Evolutionary conservation across 192 early-diverging fungal genomes (phyloP).

Genomic region (Podila clonocystis): DNA sequence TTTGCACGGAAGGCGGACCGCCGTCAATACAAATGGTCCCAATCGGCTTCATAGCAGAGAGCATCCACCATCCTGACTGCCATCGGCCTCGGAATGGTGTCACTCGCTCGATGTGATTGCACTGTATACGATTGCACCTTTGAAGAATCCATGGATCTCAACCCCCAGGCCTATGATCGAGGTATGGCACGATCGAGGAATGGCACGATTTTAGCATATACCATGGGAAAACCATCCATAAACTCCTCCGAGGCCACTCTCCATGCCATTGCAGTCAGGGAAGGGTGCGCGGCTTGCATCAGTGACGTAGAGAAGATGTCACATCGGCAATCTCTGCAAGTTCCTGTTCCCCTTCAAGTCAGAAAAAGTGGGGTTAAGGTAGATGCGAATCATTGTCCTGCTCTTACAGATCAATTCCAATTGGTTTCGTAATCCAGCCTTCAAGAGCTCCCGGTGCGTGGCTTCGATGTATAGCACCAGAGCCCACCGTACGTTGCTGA

Average conservation of each 20-base stretch:
- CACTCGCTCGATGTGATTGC: not conserved
- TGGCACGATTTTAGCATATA: not conserved
- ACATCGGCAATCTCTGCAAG: not conserved
- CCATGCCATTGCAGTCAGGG: not conserved
- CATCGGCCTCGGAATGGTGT: not conserved
- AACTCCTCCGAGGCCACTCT: not conserved
- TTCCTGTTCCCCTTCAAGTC: not conserved
- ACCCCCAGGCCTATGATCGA: not conserved
- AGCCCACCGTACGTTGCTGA: too few relatives aligned
- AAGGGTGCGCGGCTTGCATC: not conserved
- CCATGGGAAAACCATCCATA: not conserved
- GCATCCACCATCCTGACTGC: not conserved
- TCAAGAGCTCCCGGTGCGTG: not conserved
- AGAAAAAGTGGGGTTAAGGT: not conserved
- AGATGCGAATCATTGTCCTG: not conserved
- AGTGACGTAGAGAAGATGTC: not conserved
- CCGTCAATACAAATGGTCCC: not conserved
- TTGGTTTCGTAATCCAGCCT: not conserved
- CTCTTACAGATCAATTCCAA: not conserved
- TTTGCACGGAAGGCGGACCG: not conserved
- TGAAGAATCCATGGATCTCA: not conserved
- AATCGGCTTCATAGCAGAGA: not conserved
- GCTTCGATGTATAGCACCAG: too few relatives aligned
- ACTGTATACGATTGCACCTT: not conserved
- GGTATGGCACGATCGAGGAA: not conserved